A percentile compares a stretch with the other conserved stretches of the same genome.
Evolutionary conservation across 2,329 filamentous ascomycete species (phyloP).

Genomic region (Arachnopeziza araneosa): DNA sequence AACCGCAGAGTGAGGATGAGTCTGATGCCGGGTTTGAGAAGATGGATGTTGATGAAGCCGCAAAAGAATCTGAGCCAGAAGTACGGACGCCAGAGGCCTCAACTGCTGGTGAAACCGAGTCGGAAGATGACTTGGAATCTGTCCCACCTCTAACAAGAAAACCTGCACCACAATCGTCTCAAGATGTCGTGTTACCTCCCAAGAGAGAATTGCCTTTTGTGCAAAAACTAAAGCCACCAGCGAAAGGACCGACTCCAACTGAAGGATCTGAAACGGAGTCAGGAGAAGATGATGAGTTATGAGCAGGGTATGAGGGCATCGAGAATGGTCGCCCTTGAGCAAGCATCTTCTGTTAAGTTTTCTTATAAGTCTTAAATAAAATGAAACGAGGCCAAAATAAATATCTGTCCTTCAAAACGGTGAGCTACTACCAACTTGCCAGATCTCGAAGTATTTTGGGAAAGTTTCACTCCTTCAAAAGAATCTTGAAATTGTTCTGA

Average conservation of each 20-base stretch:
- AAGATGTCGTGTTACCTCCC: conserved; percentile 11
- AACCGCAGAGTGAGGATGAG: conserved; percentile 30
- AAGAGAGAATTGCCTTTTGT: conserved; percentile 19
- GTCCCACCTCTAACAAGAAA: conserved; percentile 1
- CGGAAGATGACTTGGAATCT: conserved; percentile 13
- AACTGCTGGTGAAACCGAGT: conserved; percentile 20
- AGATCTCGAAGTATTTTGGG: too few species aligned
- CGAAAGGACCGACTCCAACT: neutral
- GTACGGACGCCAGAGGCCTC: conserved; percentile 12
- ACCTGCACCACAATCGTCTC: neutral
- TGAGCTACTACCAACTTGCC: too few species aligned
- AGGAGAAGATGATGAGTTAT: conserved; percentile 24
- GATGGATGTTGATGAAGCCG: conserved; percentile 43
- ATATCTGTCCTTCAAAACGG: too few species aligned
- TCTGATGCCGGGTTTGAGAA: conserved; percentile 43
- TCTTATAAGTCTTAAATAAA: too few species aligned
- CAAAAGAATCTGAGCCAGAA: conserved; percentile 17
- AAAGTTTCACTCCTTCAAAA: too few species aligned
- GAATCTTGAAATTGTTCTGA: too few species aligned
- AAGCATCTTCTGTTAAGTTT: neutral
- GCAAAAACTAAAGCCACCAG: conserved; percentile 12
- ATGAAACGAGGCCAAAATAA: too few species aligned
- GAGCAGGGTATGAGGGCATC: conserved; percentile 1
- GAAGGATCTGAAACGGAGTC: conserved; percentile 28
- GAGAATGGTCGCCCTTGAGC: neutral